Base-by-base conservation (phyloP, 2,329 filamentous ascomycete genomes). In the Lanzia echinophila region DNA sequence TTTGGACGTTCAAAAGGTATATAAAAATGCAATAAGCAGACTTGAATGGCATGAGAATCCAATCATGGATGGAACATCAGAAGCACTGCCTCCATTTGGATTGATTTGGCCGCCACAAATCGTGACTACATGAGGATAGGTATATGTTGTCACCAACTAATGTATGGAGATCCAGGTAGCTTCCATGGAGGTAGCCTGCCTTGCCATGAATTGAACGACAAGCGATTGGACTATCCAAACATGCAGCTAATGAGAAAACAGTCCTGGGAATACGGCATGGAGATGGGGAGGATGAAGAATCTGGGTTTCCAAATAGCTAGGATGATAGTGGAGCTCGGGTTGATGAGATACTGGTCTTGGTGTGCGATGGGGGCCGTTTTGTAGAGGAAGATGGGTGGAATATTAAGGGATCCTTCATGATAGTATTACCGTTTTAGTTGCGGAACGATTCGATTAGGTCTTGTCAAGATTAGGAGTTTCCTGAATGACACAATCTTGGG, bases 71-170 rank as follows among this genome's bases (percentile, higher is more conserved):
- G 54, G 39, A 49, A 49, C 42, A 46, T 56, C 52, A 55, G 56
- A 56, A 53, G 61, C 63, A 65, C 60, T 56, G 62, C 63, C 62
- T 61, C 61, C 41, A 60, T 59, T 58, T 22, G 50, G 56, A 58
- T 60, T 60, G 59, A 56, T 31, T 53, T 56, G 55, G 56, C 58
- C 58, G 58, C 53, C 57, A 56, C 55, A 38, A 53, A 54, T 63
- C 59, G 55, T 58, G 61, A 63, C 61, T 52, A 60, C 47, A 60
- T 42, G 34, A 55, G 50, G 43, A 47, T 50, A 44, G 44, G 47
- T 17, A 53, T 53, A 56, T 41, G 47, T 47, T 28, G 24, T 28
- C 24, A 39, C 44, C 56, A 33, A 47, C 41, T 24, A 49, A 50
- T 45, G 24, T 28, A 36, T 47, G 15, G 39, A 24, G 11, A 17